These are phyloP conservation scores for Schizosaccharomyces cryophilus DNA, from an alignment of 805 yeast genomes.

Conservation along the genomic window DNA sequence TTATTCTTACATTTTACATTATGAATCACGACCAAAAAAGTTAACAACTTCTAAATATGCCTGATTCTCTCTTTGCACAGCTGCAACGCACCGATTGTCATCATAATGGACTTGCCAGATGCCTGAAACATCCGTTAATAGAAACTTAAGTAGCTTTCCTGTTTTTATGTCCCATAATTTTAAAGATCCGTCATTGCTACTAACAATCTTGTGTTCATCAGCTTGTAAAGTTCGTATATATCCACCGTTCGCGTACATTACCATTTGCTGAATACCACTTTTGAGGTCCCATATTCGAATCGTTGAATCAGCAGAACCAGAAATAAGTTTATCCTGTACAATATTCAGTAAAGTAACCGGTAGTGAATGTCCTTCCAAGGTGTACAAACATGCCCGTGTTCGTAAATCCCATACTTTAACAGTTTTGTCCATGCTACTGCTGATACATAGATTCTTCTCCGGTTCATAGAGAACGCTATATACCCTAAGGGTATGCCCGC, in stretches of 20 bases:
- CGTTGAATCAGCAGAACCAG: constrained; percentile 91
- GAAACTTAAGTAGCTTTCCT: constrained; percentile 47
- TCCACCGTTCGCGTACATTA: constrained; percentile 49
- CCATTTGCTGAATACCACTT: constrained; percentile 38
- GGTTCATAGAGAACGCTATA: constrained; percentile 72
- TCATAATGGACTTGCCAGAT: constrained; percentile 91
- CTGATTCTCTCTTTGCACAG: constrained; percentile 47
- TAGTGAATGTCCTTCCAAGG: constrained; percentile 69
- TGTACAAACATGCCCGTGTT: constrained; percentile 42
- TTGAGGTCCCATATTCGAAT: constrained; percentile 82
- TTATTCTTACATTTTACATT: too few species aligned
- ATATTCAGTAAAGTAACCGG: constrained; percentile 70
- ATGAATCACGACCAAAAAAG: neutral
- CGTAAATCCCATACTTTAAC: constrained; percentile 75
- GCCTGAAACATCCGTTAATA: constrained; percentile 53
- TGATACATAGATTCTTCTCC: constrained; percentile 51
- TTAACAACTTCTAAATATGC: constrained; percentile 52
- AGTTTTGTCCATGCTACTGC: constrained; percentile 77
- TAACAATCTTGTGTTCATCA: constrained; percentile 57
- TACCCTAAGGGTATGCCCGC: constrained; percentile 70
- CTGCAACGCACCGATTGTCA: constrained; percentile 64
- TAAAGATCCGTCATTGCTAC: constrained; percentile 72
- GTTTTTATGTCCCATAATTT: constrained; percentile 68
- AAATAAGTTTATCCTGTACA: constrained; percentile 50
- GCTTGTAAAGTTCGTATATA: constrained; percentile 89